Evolutionary conservation across 192 early-diverging fungal species (phyloP).

Genomic region (Lunasporangiospora selenospora): DNA sequence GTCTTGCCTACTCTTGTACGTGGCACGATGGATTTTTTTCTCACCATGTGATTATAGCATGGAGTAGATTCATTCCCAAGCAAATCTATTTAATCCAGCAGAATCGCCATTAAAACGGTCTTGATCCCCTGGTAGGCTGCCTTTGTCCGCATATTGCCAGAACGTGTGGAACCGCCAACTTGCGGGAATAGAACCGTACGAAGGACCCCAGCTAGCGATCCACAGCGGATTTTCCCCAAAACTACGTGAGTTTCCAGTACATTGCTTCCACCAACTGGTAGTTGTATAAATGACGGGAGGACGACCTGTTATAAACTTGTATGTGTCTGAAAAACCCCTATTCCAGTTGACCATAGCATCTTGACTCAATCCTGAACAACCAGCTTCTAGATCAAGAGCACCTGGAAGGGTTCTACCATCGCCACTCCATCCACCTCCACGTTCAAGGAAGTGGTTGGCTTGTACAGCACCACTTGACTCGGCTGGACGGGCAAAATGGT

Average conservation of each 20-base stretch:
- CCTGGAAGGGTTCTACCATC: slow-evolving; percentile 46
- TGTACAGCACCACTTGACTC: slow-evolving; percentile 25
- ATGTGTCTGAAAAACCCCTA: slow-evolving; percentile 38
- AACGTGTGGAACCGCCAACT: slow-evolving; percentile 14
- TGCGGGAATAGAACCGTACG: slow-evolving; percentile 22
- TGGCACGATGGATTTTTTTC: too few species aligned
- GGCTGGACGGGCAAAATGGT: slow-evolving; percentile 40
- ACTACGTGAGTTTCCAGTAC: slow-evolving; percentile 30
- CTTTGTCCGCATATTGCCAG: slow-evolving; percentile 36
- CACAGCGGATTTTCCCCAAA: slow-evolving; percentile 43
- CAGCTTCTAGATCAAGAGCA: slow-evolving; percentile 35
- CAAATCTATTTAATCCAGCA: slow-evolving; percentile 10
- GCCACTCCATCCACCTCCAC: slow-evolving; percentile 43
- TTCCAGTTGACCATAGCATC: slow-evolving; percentile 35
- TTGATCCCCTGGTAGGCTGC: slow-evolving; percentile 20
- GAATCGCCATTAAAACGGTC: slow-evolving; percentile 18
- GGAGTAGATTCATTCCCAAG: slow-evolving; percentile 3
- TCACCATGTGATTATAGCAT: too few species aligned
- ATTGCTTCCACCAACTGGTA: slow-evolving; percentile 35
- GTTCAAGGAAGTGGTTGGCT: slow-evolving; percentile 31
- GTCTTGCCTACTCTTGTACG: too few species aligned
- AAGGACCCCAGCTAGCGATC: slow-evolving; percentile 26
- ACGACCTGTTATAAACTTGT: slow-evolving; percentile 21
- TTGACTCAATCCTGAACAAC: slow-evolving; percentile 27
- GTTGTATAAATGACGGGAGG: slow-evolving; percentile 45